phyloP scores from a whole-genome alignment of 1,284 basidiomycete species.

The Ganoderma sinense region DNA sequence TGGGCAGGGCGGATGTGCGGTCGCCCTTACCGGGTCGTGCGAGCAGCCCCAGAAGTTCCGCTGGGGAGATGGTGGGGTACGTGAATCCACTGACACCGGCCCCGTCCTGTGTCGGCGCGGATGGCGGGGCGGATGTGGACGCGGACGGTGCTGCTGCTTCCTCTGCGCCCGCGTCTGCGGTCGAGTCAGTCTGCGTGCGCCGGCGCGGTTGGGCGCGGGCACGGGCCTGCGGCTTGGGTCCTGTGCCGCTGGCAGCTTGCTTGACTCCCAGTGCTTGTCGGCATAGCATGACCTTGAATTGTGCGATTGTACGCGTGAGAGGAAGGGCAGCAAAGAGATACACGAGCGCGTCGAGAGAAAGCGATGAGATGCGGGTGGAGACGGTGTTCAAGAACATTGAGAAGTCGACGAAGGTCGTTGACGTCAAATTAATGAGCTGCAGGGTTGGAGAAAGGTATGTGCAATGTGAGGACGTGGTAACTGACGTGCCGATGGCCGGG shows the following conservation, averaged over 20 bases:
- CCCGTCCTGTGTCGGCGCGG: slow-evolving; percentile 8
- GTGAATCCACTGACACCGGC: slow-evolving; percentile 32
- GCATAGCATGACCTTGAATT: slow-evolving; percentile 60
- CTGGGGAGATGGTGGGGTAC: slow-evolving; percentile 32
- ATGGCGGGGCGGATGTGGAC: slow-evolving; percentile 10
- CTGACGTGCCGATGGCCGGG: neutral
- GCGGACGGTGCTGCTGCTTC: neutral
- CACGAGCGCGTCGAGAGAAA: slow-evolving; percentile 43
- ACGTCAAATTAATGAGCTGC: slow-evolving; percentile 64
- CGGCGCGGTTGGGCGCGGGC: slow-evolving; percentile 30
- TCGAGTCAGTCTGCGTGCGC: slow-evolving; percentile 23
- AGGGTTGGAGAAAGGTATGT: neutral
- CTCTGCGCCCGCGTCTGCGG: slow-evolving; percentile 8
- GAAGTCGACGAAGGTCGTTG: slow-evolving; percentile 56
- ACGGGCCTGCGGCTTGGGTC: slow-evolving; percentile 44
- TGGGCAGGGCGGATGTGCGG: slow-evolving; percentile 19
- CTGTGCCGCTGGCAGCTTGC: slow-evolving; percentile 8
- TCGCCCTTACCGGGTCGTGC: slow-evolving; percentile 27
- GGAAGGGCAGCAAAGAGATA: slow-evolving; percentile 52
- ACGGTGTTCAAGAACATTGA: slow-evolving; percentile 56
- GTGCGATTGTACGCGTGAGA: slow-evolving; percentile 45
- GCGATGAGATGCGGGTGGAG: slow-evolving; percentile 51
- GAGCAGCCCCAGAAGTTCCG: slow-evolving; percentile 48
- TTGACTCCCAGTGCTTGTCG: slow-evolving; percentile 42
- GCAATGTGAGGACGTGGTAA: neutral